phyloP scores from a whole-genome alignment of 2,329 filamentous ascomycete species.

The Epichloe sp. region DNA sequence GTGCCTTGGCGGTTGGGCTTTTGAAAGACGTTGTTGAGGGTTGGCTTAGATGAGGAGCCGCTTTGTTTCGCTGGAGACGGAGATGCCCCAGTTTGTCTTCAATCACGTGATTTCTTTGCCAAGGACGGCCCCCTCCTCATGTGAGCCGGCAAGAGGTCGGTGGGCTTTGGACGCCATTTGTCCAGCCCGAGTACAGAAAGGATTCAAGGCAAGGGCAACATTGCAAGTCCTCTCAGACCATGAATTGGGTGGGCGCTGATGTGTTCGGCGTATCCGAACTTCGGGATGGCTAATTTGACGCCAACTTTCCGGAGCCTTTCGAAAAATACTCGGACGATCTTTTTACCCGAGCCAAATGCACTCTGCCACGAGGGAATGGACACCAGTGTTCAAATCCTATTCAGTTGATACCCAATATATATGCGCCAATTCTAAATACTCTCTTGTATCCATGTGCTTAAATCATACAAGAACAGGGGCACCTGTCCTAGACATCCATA shows the following conservation, averaged over 20 bases:
- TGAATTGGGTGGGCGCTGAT: conserved; percentile 23
- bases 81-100: neutral
- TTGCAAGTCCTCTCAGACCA: conserved; percentile 19
- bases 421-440: conserved; percentile 5
- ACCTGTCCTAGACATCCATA: conserved; percentile 4
- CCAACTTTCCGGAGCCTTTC: conserved; percentile 31
- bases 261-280: conserved; percentile 31
- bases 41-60: neutral
- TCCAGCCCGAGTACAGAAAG: no score
- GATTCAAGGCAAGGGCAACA: neutral
- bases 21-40: neutral
- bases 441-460: neutral
- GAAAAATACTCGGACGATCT: conserved; percentile 25
- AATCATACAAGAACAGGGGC: neutral
- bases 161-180: neutral
- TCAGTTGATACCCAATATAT: conserved; percentile 6
- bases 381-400: neutral
- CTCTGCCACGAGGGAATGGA: conserved; percentile 24
- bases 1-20: conserved; percentile 17
- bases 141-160: neutral
- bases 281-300: conserved; percentile 35
- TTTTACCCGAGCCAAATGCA: conserved; percentile 26
- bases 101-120: conserved; percentile 1
- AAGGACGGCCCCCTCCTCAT: neutral
- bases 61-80: neutral